Base-by-base conservation (phyloP, 2,329 filamentous ascomycete genomes). In the Macroventuria anomochaeta region DNA sequence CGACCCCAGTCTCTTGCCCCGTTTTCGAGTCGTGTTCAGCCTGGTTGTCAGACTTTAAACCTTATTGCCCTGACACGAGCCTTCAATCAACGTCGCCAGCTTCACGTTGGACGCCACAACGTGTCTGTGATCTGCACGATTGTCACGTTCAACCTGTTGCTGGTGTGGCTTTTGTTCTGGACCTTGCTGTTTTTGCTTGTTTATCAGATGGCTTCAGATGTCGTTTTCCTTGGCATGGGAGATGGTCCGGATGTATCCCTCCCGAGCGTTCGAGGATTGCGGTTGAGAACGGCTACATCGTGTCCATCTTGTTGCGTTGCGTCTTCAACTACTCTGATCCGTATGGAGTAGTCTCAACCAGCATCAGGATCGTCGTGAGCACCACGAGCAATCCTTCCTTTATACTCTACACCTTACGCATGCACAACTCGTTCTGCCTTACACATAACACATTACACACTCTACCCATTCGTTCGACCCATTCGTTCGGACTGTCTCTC, bases 31-130 rank as follows among this genome's bases (percentile, higher is more conserved):
- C n/a, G n/a, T n/a, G n/a, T n/a, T n/a, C n/a, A n/a, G n/a, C n/a
- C n/a, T n/a, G n/a, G n/a, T n/a, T n/a, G n/a, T n/a, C 29, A 44
- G 46, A 34, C 41, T 34, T 11, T 36, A 40, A 52, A 52, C 20
- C 12, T 11, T 33, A 34, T 39, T 33, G 3, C 28, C 12, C 12
- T 7, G n/a, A 28, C 34, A 25, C 31, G 21, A 23, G 21, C 41
- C 36, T 23, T 37, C 28, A 31, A 34, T 31, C 41, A 46, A 34
- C 41, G 23, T 39, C n/a, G n/a, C 8, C 28, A 50, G 33, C 39
- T 33, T 18, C 20, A 43, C 33, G 18, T 18, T 32, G n/a, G 33
- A 31, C 39, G 34, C 36, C 36, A 34, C 29, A 33, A 34, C 21
- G 20, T 38, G 28, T 12, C 12, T 15, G 3, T 21, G 47, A 44